Conservation (phyloP, 805 yeast species). For the Barnettozyma wickerhamii region DNA sequence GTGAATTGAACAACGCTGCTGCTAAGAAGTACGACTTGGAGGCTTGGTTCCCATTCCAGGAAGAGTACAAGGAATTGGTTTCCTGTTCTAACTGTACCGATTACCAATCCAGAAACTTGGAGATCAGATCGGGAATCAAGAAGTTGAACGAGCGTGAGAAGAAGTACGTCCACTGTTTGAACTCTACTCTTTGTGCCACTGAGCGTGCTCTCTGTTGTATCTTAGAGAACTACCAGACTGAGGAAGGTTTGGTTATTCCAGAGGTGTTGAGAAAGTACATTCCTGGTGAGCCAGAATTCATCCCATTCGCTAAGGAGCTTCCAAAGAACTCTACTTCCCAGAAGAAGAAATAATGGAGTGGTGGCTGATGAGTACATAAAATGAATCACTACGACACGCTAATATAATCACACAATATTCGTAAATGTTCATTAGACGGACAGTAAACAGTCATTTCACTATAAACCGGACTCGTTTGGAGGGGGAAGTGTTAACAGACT, state of each 20-base stretch:
- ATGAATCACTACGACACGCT: no score
- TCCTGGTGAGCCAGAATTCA: slow-evolving; percentile 97
- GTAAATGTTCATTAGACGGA: no score
- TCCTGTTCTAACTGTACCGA: slow-evolving; percentile 99
- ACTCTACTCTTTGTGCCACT: slow-evolving; percentile 96
- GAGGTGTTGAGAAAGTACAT: slow-evolving; percentile 94
- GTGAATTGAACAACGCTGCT: slow-evolving; percentile 98
- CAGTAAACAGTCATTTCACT: background rate
- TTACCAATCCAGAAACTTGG: slow-evolving; percentile 97
- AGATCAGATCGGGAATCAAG: slow-evolving; percentile 97
- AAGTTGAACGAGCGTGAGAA: slow-evolving; percentile 92
- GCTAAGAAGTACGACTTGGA: slow-evolving; percentile 98
- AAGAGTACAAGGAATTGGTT: slow-evolving; percentile 96
- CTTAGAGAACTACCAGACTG: slow-evolving; percentile 96
- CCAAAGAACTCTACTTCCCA: slow-evolving; percentile 91
- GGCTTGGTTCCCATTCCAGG: slow-evolving; percentile 99
- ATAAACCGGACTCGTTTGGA: slow-evolving; percentile 12
- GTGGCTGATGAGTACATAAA: no score
- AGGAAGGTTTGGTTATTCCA: slow-evolving; percentile 89
- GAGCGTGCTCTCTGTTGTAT: slow-evolving; percentile 98
- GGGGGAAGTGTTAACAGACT: slow-evolving; percentile 5
- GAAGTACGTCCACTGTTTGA: slow-evolving; percentile 97
- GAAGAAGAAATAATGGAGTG: slow-evolving; percentile 48
- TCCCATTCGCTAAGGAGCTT: slow-evolving; percentile 84
- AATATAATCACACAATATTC: no score